Percentiles rank a stretch among this genome's conserved stretches.
Evolutionary conservation across 441 rosid genomes (phyloP).

Genomic region (Dalechampia spathulata): DNA sequence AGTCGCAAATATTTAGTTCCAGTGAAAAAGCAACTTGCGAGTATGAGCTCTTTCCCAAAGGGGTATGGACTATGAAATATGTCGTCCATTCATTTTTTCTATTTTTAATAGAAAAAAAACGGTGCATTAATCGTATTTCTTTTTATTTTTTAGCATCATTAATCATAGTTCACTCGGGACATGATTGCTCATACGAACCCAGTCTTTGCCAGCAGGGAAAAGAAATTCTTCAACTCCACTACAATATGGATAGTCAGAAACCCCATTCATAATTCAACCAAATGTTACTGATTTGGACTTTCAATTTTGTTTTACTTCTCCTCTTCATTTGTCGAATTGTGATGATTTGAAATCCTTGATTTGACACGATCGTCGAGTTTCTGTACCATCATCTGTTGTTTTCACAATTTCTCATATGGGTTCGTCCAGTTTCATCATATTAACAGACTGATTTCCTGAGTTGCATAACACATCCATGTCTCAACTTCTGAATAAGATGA

Average conservation of each 20-base stretch:
- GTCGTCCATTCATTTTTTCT: too few species aligned
- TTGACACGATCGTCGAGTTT: not conserved
- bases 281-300: not conserved
- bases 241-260: not conserved
- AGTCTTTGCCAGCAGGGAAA: not conserved
- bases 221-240: constrained; percentile 13
- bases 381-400: too few species aligned
- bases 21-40: constrained; percentile 11
- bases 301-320: not conserved
- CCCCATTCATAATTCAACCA: not conserved
- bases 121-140: not conserved
- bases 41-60: constrained; percentile 44
- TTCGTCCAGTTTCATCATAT: too few species aligned
- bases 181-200: constrained; percentile 2
- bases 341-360: not conserved
- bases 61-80: constrained; percentile 45
- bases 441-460: too few species aligned
- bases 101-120: not conserved
- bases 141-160: too few species aligned
- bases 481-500: too few species aligned
- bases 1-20: not conserved
- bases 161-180: not conserved
- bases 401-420: too few species aligned
- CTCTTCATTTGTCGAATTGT: not conserved
- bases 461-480: too few species aligned